Base-by-base conservation (phyloP, 225 moss, liverwort and hornwort species). In the Bryum argenteum region DNA sequence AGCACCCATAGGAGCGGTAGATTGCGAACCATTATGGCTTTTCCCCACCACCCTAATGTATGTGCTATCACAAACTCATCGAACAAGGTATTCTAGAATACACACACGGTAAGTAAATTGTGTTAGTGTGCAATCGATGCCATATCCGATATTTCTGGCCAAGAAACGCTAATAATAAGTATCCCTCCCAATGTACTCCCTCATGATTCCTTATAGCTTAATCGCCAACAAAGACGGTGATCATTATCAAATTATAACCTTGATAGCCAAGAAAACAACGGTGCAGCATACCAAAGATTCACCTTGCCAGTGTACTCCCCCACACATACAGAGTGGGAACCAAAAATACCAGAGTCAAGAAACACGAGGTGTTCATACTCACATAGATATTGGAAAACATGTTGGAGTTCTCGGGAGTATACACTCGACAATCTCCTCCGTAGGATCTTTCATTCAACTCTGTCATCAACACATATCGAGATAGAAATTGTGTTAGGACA, bases 61-160 rank as follows among this genome's bases (percentile, higher is more conserved):
- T 97, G 96, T 39, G 96, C 96, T 74, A 97, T 85, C 9, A 97
- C 96, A 78, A 93, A 97, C 77, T 93, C 96, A 76, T 97, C 96
- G 76, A 97, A 93, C 69, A 93, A 82, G 11, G 91, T 97, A 61
- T 86, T 87, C 91, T 96, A 84, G 71, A 78, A 45, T 28, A 61
- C 67, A 79, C 51, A 68, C 60, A 65, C 21, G 70, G 66, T 8
- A 37, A 33, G 41, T 14, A 56, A 69, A n/a, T 56, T 9, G 42
- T 1, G 58, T 66, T 51, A 42, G 38, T 5, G 52, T 19, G 44
- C 44, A 8, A 67, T 18, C 9, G 15, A 45, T 42, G 7, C 65
- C 69, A 24, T 22, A 47, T 50, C 18, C 41, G 61, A 39, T 23
- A 51, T 75, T 57, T 55, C 48, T 15, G 16, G 17, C 11, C 15